Evolutionary conservation across 345 rosid species (phyloP).

Genomic region (Salix purpurea): DNA sequence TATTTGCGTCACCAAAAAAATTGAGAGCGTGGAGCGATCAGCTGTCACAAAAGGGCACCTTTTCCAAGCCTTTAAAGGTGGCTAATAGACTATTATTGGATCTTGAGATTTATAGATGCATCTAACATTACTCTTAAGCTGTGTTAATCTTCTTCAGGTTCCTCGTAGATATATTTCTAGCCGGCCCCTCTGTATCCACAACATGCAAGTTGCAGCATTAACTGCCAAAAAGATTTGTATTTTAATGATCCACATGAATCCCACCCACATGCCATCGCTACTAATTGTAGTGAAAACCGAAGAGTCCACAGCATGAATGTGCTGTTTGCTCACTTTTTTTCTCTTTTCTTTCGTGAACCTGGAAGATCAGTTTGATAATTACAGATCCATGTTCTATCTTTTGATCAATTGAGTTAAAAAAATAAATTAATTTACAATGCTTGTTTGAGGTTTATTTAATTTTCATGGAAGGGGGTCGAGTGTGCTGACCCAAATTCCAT

Average conservation of each 20-base stretch:
- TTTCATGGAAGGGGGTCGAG: too few relatives aligned
- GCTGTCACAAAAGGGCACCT: neutral
- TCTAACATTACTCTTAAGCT: too few relatives aligned
- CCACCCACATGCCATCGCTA: constrained; percentile 1
- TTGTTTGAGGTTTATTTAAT: too few relatives aligned
- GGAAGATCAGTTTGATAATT: too few relatives aligned
- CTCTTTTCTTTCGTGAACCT: too few relatives aligned
- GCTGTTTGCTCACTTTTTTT: neutral
- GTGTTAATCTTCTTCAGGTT: neutral
- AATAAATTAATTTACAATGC: too few relatives aligned
- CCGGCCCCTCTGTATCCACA: neutral
- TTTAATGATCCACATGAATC: neutral
- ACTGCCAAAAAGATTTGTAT: neutral
- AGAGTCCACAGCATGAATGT: neutral
- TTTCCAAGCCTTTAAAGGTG: neutral
- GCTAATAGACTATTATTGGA: neutral
- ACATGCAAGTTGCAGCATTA: neutral
- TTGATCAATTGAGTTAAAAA: too few relatives aligned
- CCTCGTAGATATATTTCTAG: neutral
- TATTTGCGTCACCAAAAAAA: neutral
- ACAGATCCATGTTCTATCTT: too few relatives aligned
- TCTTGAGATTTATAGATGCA: neutral
- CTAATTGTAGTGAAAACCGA: neutral
- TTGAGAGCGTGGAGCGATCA: neutral
- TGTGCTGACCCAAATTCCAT: too few relatives aligned